Percentiles rank a stretch among this genome's conserved stretches.
These are phyloP conservation scores for Rhizopus arrhizus DNA, from an alignment of 371 early-diverging fungal species.

Conservation along the genomic window DNA sequence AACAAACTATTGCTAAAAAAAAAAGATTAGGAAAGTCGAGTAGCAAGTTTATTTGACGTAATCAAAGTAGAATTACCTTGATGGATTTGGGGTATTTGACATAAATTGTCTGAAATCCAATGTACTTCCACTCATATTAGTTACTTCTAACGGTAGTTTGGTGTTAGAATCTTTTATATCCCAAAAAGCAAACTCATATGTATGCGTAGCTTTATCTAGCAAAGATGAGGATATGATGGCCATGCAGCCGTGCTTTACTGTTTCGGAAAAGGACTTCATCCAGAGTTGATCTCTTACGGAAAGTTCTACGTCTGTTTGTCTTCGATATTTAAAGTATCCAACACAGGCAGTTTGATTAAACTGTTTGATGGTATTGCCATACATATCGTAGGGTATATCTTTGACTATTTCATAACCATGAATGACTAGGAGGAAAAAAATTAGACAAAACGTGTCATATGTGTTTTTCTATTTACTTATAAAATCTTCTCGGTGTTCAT, in stretches of 20 bases:
- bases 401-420: constrained; percentile 26
- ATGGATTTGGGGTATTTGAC: constrained; percentile 17
- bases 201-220: constrained; percentile 21
- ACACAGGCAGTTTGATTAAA: constrained; percentile 14
- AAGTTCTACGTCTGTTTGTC: constrained; percentile 15
- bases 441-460: background rate
- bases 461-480: constrained; percentile 20
- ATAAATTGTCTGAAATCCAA: constrained; percentile 18
- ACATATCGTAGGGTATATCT: constrained; percentile 21
- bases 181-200: constrained; percentile 29
- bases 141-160: constrained; percentile 19
- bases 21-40: background rate
- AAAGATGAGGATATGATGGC: constrained; percentile 16
- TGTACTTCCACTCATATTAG: constrained; percentile 26
- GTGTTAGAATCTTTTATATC: constrained; percentile 15
- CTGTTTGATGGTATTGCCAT: constrained; percentile 16
- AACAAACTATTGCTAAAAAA: constrained; percentile 1
- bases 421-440: constrained; percentile 16
- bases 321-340: constrained; percentile 27
- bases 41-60: background rate
- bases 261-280: constrained; percentile 20
- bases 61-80: constrained; percentile 6
- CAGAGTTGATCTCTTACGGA: constrained; percentile 19
- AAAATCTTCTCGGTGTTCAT: constrained; percentile 22
- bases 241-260: constrained; percentile 22